These are phyloP conservation scores for Puccinia hordei DNA, from an alignment of 1,284 basidiomycete genomes.

Conservation along the genomic window DNA sequence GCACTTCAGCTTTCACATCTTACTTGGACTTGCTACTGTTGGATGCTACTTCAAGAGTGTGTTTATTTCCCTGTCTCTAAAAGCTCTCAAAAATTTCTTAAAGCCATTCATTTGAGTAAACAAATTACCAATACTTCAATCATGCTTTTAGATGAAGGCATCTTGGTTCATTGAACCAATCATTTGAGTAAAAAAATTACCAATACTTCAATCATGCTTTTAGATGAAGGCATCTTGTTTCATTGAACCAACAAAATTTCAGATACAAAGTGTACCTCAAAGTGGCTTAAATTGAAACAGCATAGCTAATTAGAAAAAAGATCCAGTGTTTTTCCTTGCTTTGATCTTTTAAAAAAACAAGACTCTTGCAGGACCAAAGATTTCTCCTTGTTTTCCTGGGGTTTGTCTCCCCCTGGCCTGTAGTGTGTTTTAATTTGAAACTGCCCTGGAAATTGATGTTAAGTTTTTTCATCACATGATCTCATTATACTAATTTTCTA, in stretches of 20 bases:
- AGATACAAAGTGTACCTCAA: not conserved
- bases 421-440: too few relatives aligned
- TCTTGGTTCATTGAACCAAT: not conserved
- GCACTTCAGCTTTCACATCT: not conserved
- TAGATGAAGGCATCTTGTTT: too few relatives aligned
- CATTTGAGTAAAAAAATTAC: not conserved
- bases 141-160: not conserved
- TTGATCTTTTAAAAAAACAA: not conserved
- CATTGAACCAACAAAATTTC: too few relatives aligned
- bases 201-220: too few relatives aligned
- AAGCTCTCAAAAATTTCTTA: not conserved
- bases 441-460: too few relatives aligned
- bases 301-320: not conserved
- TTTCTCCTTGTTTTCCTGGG: too few relatives aligned
- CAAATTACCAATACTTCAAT: not conserved
- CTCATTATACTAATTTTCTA: too few relatives aligned
- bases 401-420: too few relatives aligned
- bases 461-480: too few relatives aligned
- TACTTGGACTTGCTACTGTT: not conserved
- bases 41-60: not conserved
- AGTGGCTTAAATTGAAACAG: not conserved
- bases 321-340: not conserved
- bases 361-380: too few relatives aligned
- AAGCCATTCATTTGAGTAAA: not conserved
- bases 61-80: not conserved